A percentile compares a stretch with the other conserved stretches of the same genome.
These are phyloP conservation scores for Mycena chlorophos DNA, from an alignment of 768 basidiomycete species.

Conservation along the genomic window DNA sequence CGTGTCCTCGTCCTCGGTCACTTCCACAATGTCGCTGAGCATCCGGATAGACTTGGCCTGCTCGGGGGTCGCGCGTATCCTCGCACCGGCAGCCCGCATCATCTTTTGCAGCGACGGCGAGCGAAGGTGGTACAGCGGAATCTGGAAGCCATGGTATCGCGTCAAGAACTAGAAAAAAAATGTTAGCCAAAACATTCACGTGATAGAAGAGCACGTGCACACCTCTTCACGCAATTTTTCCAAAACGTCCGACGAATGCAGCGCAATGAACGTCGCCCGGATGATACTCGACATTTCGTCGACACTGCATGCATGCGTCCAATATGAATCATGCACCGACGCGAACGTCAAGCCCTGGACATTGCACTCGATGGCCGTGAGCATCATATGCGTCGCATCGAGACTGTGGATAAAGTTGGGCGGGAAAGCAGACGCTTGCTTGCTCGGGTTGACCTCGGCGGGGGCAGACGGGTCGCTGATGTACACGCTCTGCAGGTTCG, in stretches of 20 bases:
- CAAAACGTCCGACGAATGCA: constrained; percentile 88
- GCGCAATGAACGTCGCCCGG: constrained; percentile 88
- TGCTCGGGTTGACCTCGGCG: constrained; percentile 76
- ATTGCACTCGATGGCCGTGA: constrained; percentile 91
- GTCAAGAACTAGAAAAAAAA: constrained; percentile 56
- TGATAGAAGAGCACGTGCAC: constrained; percentile 23
- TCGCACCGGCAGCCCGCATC: constrained; percentile 46
- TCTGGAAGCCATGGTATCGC: constrained; percentile 72
- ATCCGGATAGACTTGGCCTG: constrained; percentile 36
- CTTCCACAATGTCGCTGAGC: constrained; percentile 37
- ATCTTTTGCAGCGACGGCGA: constrained; percentile 37
- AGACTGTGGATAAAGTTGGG: constrained; percentile 98
- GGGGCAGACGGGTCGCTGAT: constrained; percentile 84
- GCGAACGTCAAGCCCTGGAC: constrained; percentile 80
- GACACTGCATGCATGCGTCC: constrained; percentile 90
- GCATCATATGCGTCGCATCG: constrained; percentile 98
- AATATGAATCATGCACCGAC: constrained; percentile 98
- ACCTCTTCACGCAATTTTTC: constrained; percentile 74
- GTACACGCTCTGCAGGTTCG: constrained; percentile 81
- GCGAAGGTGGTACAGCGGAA: constrained; percentile 56
- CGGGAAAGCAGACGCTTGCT: constrained; percentile 96
- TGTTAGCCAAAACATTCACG: constrained; percentile 4
- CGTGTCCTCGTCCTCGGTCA: constrained; percentile 38
- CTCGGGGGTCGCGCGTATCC: constrained; percentile 42
- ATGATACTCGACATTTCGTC: constrained; percentile 89